A percentile compares a stretch with the other conserved stretches of the same genome.
These are phyloP conservation scores for Aspergillus carlsbadensis DNA, from an alignment of 495 filamentous ascomycete genomes.

Conservation along the genomic window DNA sequence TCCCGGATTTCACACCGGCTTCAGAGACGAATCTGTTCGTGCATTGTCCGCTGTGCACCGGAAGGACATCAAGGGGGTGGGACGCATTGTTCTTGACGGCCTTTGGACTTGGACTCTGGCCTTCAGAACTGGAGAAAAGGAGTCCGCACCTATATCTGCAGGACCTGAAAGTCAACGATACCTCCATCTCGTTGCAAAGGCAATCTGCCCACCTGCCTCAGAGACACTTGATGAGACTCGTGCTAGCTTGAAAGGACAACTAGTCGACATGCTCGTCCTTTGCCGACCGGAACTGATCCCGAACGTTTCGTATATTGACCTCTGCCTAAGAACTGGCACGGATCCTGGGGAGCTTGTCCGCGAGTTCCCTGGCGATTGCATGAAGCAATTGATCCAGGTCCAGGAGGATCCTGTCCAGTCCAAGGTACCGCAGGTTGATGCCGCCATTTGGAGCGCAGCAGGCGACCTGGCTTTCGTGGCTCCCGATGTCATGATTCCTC, in stretches of 20 bases:
- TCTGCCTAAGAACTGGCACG: conserved; percentile 71
- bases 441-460: conserved; percentile 74
- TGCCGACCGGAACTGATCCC: conserved; percentile 75
- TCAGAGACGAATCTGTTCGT: conserved; percentile 58
- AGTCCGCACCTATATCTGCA: conserved; percentile 66
- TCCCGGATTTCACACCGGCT: conserved; percentile 50
- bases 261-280: conserved; percentile 75
- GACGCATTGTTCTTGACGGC: conserved; percentile 60
- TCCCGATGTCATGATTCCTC: conserved; percentile 74
- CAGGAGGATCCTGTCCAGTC: conserved; percentile 43
- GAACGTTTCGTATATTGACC: conserved; percentile 78
- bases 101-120: conserved; percentile 81
- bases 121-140: conserved; percentile 67
- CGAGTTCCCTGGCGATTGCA: conserved; percentile 46
- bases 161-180: conserved; percentile 56
- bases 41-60: conserved; percentile 60
- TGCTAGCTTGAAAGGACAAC: conserved; percentile 55
- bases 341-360: conserved; percentile 79
- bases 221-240: conserved; percentile 34
- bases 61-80: conserved; percentile 51
- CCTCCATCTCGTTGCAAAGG: conserved; percentile 64
- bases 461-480: conserved; percentile 93
- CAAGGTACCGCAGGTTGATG: conserved; percentile 46
- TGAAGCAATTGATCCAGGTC: conserved; percentile 43
- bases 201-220: conserved; percentile 58